Evolutionary conservation across 2,329 filamentous ascomycete genomes (phyloP).

Genomic region (Penicillium griseofulvum): DNA sequence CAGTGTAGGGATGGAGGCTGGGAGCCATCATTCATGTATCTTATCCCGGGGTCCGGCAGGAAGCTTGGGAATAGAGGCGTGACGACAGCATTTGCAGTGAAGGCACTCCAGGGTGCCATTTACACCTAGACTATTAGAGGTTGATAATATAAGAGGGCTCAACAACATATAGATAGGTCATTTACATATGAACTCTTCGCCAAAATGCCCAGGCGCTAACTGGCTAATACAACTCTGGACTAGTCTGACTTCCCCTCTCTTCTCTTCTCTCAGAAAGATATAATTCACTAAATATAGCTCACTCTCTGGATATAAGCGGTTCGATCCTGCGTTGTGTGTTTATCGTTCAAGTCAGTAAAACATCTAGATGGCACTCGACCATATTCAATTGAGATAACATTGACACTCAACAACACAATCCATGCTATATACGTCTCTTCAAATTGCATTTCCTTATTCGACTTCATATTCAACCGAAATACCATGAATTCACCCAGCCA

Average conservation of each 20-base stretch:
- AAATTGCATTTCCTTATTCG: not conserved
- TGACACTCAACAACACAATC: not conserved
- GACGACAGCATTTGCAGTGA: not conserved
- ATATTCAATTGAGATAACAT: not conserved
- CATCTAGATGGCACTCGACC: not conserved
- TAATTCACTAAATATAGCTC: not conserved
- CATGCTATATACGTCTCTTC: not conserved
- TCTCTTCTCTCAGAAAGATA: not conserved
- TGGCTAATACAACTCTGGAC: not conserved
- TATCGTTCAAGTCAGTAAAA: no score
- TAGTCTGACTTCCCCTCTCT: not conserved
- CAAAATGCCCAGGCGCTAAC: not conserved
- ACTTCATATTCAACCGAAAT: not conserved
- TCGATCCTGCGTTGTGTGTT: no score
- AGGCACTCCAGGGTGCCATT: not conserved
- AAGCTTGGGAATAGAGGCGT: not conserved
- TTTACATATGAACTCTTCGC: no score
- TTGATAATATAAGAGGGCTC: not conserved
- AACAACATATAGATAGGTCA: no score
- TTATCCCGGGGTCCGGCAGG: not conserved
- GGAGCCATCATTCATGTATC: not conserved
- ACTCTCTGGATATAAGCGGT: not conserved
- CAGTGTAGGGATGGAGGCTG: not conserved
- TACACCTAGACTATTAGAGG: not conserved
- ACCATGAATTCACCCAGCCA: not conserved